phyloP scores from a whole-genome alignment of 805 yeast genomes.

The Debaryomyces maramus region DNA sequence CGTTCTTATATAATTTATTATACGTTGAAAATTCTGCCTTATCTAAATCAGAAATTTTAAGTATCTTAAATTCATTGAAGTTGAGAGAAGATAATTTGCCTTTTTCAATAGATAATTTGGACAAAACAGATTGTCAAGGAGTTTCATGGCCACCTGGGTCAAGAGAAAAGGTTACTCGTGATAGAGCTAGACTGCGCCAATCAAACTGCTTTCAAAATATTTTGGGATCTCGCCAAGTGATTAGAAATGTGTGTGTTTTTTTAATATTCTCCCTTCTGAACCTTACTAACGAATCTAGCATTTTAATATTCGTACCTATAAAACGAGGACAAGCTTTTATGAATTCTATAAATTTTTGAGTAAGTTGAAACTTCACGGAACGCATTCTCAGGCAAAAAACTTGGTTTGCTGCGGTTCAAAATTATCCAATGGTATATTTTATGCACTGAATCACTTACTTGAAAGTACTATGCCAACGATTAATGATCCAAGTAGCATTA shows the following conservation, averaged over 20 bases:
- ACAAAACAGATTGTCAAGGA: constrained; percentile 34
- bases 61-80: constrained; percentile 35
- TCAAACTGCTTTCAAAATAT: constrained; percentile 40
- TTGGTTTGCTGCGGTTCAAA: constrained; percentile 43
- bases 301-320: constrained; percentile 15
- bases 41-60: constrained; percentile 36
- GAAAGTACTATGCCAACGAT: constrained; percentile 29
- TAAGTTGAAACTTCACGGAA: constrained; percentile 47
- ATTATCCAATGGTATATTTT: constrained; percentile 36
- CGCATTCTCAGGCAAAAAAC: constrained; percentile 59
- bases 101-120: constrained; percentile 19
- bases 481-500: constrained; percentile 23
- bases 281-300: constrained; percentile 28
- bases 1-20: constrained; percentile 39
- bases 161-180: constrained; percentile 30
- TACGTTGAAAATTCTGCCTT: constrained; percentile 36
- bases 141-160: constrained; percentile 36
- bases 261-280: background rate
- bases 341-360: constrained; percentile 40
- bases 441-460: constrained; percentile 37
- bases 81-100: constrained; percentile 36
- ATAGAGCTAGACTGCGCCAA: constrained; percentile 35
- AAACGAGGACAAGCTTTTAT: constrained; percentile 35
- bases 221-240: constrained; percentile 32
- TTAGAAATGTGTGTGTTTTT: constrained; percentile 25